Percentiles rank a stretch among this genome's conserved stretches.
phyloP scores from a whole-genome alignment of 164 flowering plant genomes.

The Pachysandra terminalis region DNA sequence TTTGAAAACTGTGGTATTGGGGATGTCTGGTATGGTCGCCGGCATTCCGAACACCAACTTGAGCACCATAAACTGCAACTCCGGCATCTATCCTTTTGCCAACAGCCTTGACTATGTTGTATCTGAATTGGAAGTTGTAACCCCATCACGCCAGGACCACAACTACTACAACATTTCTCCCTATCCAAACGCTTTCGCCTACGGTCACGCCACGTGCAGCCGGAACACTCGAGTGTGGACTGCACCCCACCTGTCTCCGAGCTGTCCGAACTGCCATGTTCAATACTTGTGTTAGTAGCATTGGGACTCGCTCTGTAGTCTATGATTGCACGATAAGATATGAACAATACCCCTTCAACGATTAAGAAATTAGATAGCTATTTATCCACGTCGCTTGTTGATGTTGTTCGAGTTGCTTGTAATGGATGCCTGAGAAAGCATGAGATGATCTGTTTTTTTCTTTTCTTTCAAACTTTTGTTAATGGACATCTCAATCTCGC shows the following conservation, averaged over 20 bases:
- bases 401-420: too few species aligned
- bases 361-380: slow-evolving; percentile 24
- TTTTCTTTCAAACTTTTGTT: too few species aligned
- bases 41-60: slow-evolving; percentile 40
- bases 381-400: too few species aligned
- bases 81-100: slow-evolving; percentile 44
- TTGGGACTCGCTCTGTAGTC: slow-evolving; percentile 52
- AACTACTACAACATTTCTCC: slow-evolving; percentile 58
- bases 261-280: slow-evolving; percentile 35
- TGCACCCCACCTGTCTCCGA: slow-evolving; percentile 48
- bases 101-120: slow-evolving; percentile 46
- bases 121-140: slow-evolving; percentile 26
- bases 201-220: slow-evolving; percentile 54
- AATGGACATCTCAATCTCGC: too few species aligned
- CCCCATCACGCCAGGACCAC: slow-evolving; percentile 30
- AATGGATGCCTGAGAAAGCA: too few species aligned
- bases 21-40: slow-evolving; percentile 4
- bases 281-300: slow-evolving; percentile 30
- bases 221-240: slow-evolving; percentile 31
- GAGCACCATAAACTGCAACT: slow-evolving; percentile 43
- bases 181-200: slow-evolving; percentile 63
- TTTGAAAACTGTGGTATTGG: slow-evolving; percentile 13
- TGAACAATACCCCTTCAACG: slow-evolving; percentile 60
- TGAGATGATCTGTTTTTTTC: too few species aligned
- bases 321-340: slow-evolving; percentile 56